phyloP scores from a whole-genome alignment of 2,329 filamentous ascomycete species.

The Thelonectria discophora region DNA sequence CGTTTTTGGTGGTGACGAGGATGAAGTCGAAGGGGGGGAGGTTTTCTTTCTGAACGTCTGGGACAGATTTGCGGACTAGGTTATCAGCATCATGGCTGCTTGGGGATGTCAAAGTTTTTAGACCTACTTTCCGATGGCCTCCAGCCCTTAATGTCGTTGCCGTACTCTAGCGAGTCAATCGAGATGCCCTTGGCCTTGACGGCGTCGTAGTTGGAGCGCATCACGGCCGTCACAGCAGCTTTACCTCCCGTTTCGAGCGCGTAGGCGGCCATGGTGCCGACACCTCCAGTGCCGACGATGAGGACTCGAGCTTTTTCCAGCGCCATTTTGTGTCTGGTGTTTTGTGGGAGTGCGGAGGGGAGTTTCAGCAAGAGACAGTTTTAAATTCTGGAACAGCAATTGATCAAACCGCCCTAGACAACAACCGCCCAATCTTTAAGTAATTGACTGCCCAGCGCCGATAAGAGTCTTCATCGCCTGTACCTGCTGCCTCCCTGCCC shows the following conservation, averaged over 20 bases:
- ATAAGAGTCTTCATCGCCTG: background rate
- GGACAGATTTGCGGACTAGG: conserved; percentile 58
- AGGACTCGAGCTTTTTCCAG: conserved; percentile 54
- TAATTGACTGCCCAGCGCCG: background rate
- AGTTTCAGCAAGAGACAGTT: background rate
- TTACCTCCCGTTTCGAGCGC: conserved; percentile 60
- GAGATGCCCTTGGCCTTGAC: conserved; percentile 59
- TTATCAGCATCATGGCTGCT: background rate
- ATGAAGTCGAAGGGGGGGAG: conserved; percentile 61
- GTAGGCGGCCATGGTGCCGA: conserved; percentile 65
- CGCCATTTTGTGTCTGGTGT: conserved; percentile 7
- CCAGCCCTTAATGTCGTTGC: conserved; percentile 56
- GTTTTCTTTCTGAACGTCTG: conserved; percentile 48
- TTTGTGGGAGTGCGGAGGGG: background rate
- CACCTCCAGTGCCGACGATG: conserved; percentile 63
- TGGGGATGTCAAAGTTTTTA: background rate
- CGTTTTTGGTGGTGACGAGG: conserved; percentile 66
- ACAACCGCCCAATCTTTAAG: background rate
- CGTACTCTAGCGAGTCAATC: conserved; percentile 66
- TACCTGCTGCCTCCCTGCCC: background rate
- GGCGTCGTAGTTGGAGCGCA: conserved; percentile 63
- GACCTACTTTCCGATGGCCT: conserved; percentile 53
- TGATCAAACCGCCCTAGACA: background rate
- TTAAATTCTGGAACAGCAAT: background rate
- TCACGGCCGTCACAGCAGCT: conserved; percentile 62